Percentiles rank a stretch among this genome's conserved stretches.
These are phyloP conservation scores for Wickerhamomyces silvicola DNA, from an alignment of 805 yeast species.

Conservation along the genomic window DNA sequence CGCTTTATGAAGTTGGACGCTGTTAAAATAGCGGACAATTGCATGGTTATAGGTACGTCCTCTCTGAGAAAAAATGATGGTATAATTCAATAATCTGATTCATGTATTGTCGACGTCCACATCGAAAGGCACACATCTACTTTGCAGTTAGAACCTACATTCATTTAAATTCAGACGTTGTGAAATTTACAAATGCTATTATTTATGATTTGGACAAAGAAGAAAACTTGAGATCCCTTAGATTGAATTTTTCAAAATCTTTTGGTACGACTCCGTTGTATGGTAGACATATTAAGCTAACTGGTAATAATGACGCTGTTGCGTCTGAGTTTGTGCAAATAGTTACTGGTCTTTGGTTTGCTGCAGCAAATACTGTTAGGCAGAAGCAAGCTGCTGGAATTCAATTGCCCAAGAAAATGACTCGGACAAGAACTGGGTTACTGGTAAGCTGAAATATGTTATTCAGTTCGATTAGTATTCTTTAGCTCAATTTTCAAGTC, in stretches of 20 bases:
- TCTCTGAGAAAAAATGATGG: too few relatives aligned
- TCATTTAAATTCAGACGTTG: background rate
- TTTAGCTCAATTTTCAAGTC: background rate
- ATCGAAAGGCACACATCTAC: background rate
- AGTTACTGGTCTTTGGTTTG: background rate
- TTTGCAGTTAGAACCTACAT: constrained; percentile 7
- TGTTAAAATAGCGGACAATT: too few relatives aligned
- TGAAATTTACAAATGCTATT: constrained; percentile 3
- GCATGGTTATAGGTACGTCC: too few relatives aligned
- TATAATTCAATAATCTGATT: too few relatives aligned
- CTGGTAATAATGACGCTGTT: background rate
- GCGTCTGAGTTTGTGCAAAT: background rate
- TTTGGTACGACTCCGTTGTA: background rate
- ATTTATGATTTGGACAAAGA: constrained; percentile 1
- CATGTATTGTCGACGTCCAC: background rate
- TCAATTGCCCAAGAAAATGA: background rate
- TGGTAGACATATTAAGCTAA: constrained; percentile 1
- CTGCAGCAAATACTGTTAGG: background rate
- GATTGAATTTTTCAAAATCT: background rate
- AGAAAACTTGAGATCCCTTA: background rate
- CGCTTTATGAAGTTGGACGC: too few relatives aligned
- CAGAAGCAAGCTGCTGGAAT: background rate
- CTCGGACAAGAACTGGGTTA: background rate
- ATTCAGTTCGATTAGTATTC: background rate
- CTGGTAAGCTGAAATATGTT: background rate